Evolutionary conservation across 2,329 filamentous ascomycete species (phyloP), one percentile per base, ranked within the genome.

Genomic region (Botrytis squamosa): DNA sequence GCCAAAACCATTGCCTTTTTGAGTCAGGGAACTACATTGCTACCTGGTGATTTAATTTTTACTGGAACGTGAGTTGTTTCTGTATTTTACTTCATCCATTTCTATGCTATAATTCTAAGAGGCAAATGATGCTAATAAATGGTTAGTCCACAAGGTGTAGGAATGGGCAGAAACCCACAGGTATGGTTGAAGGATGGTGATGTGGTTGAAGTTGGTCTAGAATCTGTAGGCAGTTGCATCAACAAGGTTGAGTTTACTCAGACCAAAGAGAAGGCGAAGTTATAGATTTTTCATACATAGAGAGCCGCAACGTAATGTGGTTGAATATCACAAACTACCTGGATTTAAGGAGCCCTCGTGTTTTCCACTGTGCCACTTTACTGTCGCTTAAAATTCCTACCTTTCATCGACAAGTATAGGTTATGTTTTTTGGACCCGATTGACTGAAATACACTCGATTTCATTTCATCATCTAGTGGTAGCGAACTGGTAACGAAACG

Each of bases 151-250:
- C 87, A 89, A 75, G 92, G 91, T 46, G 91, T 94, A 33, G 91
- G 90, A 1, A 90, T 92, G 88, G 91, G 91, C 22, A 86, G 88
- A 68, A 90, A 87, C 73, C 91, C 91, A 4, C 88, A 86, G 73
- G 77, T 92, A 16, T 93, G 91, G 90, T 83, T 93, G 73, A 89
- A 90, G 81, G 86, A 93, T 80, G 90, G 91, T 7, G 92, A 93
- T 80, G 82, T 89, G 36, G 90, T 93, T 33, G 89, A 93, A 80
- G 91, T 93, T 68, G 86, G 85, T 10, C 84, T 93, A 1, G 90
- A 93, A 77, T 84, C 86, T 1, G 88, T 93, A 10, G 91, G 92
- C 38, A 87, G 85, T 22, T 90, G 86, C 77, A 86, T 80, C 6
- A 88, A 88, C 81, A 86, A 81, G 78, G 83, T 87, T 36, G 84